phyloP scores from a whole-genome alignment of 2,329 filamentous ascomycete species.

The Leptographium radiaticola region DNA sequence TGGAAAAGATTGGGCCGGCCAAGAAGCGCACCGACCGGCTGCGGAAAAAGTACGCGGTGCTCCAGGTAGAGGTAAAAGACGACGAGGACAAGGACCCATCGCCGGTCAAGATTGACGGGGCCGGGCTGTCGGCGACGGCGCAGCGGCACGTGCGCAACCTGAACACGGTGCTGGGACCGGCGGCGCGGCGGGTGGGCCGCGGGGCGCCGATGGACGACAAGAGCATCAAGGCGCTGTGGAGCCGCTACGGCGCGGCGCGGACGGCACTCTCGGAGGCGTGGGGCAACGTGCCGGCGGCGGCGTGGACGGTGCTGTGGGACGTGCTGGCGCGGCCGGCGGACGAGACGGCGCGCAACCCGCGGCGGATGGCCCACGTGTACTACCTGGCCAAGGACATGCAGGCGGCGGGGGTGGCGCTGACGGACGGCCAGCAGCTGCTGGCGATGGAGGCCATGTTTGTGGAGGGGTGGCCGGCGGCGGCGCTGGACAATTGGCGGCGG shows the following conservation, averaged over 20 bases:
- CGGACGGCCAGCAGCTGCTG: constrained; percentile 45
- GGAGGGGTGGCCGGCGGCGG: constrained; percentile 44
- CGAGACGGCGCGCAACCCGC: constrained; percentile 28
- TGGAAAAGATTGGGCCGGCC: constrained; percentile 11
- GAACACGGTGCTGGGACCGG: constrained; percentile 17
- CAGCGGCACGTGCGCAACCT: constrained; percentile 15
- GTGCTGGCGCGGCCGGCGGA: constrained; percentile 40
- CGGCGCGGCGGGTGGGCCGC: constrained; percentile 22
- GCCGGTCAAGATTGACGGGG: background rate
- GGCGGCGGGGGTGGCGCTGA: constrained; percentile 40
- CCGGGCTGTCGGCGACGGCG: constrained; percentile 9
- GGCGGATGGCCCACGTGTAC: constrained; percentile 48
- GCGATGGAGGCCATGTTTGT: constrained; percentile 57
- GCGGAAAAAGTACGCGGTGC: constrained; percentile 8
- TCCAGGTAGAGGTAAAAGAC: background rate
- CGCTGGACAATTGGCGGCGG: constrained; percentile 51
- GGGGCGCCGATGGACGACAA: constrained; percentile 10
- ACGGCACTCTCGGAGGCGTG: constrained; percentile 30
- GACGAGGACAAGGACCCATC: constrained; percentile 14
- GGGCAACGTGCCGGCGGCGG: constrained; percentile 41
- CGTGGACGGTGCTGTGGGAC: constrained; percentile 56
- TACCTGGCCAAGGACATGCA: constrained; percentile 53
- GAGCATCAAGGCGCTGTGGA: constrained; percentile 27
- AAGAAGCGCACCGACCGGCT: constrained; percentile 5
- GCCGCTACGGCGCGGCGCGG: constrained; percentile 34